phyloP scores from a whole-genome alignment of 2,329 filamentous ascomycete species.

The Cladosporium sp. region DNA sequence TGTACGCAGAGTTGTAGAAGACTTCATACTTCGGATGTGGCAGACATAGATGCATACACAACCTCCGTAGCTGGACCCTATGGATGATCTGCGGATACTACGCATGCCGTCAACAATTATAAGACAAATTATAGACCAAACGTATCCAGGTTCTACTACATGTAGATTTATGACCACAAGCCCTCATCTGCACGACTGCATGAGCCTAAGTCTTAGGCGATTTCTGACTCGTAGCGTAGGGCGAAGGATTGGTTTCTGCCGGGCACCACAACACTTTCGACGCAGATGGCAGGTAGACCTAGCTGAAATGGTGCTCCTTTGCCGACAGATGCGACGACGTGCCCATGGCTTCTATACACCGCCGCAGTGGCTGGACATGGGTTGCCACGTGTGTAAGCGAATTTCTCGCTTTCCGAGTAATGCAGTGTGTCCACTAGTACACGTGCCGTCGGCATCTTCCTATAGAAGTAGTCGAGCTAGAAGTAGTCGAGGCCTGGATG shows the following conservation, averaged over 20 bases:
- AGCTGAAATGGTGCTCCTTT: neutral
- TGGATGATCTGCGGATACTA: neutral
- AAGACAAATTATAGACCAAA: neutral
- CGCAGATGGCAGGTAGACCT: neutral
- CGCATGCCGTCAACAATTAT: neutral
- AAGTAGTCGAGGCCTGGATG: neutral
- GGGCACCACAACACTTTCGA: neutral
- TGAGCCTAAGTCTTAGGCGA: neutral
- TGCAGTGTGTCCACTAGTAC: neutral
- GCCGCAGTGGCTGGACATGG: neutral
- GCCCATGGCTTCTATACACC: constrained; percentile 5
- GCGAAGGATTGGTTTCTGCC: neutral
- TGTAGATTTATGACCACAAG: neutral
- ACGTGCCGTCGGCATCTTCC: neutral
- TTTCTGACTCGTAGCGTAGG: neutral
- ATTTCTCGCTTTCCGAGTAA: neutral
- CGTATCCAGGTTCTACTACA: neutral
- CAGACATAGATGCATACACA: neutral
- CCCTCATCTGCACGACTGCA: neutral
- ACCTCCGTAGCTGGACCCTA: neutral
- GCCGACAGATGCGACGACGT: neutral
- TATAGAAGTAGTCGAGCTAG: neutral
- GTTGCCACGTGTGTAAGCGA: neutral
- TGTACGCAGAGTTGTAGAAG: neutral
- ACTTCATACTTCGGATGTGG: neutral